Percentiles rank a stretch among this genome's conserved stretches.
Conservation (phyloP, 257 asterid genomes). For the Schizonepeta tenuifolia region DNA sequence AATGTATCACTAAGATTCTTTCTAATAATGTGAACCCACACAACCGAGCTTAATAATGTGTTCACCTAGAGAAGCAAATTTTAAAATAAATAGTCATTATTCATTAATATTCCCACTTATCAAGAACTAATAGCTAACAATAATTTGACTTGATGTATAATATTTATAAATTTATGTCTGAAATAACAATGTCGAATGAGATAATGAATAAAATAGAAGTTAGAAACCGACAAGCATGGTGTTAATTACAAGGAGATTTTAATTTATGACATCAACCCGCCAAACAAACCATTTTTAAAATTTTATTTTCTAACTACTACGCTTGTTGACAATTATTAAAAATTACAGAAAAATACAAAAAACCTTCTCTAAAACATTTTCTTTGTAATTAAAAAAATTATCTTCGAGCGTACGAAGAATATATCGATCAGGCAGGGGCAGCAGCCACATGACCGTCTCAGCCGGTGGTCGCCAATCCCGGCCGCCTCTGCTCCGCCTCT, state of each 20-base stretch:
- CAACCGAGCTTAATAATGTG: background rate
- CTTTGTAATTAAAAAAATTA: constrained; percentile 16
- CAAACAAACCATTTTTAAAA: constrained; percentile 38
- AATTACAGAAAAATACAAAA: constrained; percentile 33
- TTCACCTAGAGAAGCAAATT: background rate
- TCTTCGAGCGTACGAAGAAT: constrained; percentile 20
- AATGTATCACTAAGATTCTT: background rate
- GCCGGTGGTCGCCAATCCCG: constrained; percentile 54
- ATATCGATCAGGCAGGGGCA: constrained; percentile 9
- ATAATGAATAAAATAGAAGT: constrained; percentile 41
- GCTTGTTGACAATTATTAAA: constrained; percentile 34
- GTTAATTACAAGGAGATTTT: constrained; percentile 56
- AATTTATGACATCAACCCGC: constrained; percentile 45
- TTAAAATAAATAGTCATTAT: background rate
- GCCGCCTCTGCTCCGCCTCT: constrained; percentile 57
- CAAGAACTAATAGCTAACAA: background rate
- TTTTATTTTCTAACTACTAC: constrained; percentile 52
- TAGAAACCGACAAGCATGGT: constrained; percentile 42
- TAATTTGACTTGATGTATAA: background rate
- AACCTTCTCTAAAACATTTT: constrained; percentile 21
- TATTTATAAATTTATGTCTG: background rate
- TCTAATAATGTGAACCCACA: background rate
- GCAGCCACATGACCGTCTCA: too few species aligned
- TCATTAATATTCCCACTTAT: background rate
- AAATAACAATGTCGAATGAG: constrained; percentile 27